Evolutionary conservation across 306 rosid genomes (phyloP), one percentile per base, ranked within the genome.

Genomic region (Vachellia pachyceras): DNA sequence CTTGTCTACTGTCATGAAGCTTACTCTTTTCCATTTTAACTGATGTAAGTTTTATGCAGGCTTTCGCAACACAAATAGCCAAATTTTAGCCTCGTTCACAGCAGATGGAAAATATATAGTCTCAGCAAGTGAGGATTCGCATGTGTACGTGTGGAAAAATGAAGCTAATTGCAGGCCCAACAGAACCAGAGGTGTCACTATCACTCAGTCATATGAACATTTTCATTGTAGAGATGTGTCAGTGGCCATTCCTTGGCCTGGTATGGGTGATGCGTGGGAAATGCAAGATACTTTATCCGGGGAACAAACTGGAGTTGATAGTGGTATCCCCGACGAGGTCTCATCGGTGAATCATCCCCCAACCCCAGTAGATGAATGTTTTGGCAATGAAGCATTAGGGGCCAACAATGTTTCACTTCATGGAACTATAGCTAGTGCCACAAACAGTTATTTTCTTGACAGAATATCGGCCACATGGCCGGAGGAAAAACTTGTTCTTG

Each of bases 401-500:
- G 88, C 90, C 87, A 79, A 84, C 78, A 87, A 78, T 58, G 89
- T 93, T 76, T 95, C 98, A 42, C 90, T 89, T 66, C 94, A 91
- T 11, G 96, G 92, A 84, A 96, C 94, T 73, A 91, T 96, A 70
- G 87, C 94, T 4, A 87, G 94, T 79, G 97, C 98, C 10, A 84
- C 98, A 78, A 89, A 93, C 82, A 90, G 80, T 79, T 96, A 91
- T 85, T 93, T 95, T 87, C 91, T 93, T 33, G 99, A 96, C 83
- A 83, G 98, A 83, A 93, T 96, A 60, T 85, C 98, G 1, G 98
- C 99, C 18, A 96, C 99, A 5, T 93, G 97, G 97, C 98, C 99
- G 0, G 99, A 93, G 85, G 99, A 93, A 83, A 96, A 89, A 79
- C 98, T 96, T 50, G 37, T 80, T 82, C 76, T 66, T 50, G 87